These are phyloP conservation scores for Cryptosporidium sp. DNA, from an alignment of 169 alveolate genomes.

Conservation along the genomic window DNA sequence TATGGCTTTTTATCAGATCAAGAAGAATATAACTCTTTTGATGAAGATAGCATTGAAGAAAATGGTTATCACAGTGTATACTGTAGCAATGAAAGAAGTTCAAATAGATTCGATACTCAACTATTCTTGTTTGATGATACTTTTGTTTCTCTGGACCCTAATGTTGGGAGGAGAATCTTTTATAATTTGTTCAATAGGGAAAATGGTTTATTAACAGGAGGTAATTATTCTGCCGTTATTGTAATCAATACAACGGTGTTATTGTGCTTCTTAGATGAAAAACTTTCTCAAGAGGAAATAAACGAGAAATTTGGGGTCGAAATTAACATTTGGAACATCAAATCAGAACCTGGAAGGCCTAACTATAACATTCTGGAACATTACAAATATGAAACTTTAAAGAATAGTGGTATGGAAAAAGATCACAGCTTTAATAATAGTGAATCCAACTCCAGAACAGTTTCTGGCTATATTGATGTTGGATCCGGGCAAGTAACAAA, in stretches of 20 bases:
- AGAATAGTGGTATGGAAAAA: neutral
- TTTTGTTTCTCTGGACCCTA: conserved; percentile 57
- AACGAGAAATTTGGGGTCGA: conserved; percentile 48
- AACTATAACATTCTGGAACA: neutral
- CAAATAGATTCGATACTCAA: conserved; percentile 30
- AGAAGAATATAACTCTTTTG: conserved; percentile 12
- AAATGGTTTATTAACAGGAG: conserved; percentile 41
- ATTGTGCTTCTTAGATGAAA: conserved; percentile 28
- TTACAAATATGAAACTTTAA: neutral
- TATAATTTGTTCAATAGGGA: conserved; percentile 28
- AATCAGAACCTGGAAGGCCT: neutral
- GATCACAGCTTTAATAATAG: neutral
- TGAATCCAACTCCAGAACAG: neutral
- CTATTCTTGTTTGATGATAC: conserved; percentile 53
- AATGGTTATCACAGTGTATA: neutral
- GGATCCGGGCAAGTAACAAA: neutral
- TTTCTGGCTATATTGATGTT: neutral
- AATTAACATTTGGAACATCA: conserved; percentile 52
- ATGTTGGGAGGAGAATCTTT: conserved; percentile 62
- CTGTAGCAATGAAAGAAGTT: neutral
- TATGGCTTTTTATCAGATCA: conserved; percentile 78
- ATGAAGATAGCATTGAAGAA: neutral
- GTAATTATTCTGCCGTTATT: conserved; percentile 19
- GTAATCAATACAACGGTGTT: conserved; percentile 20
- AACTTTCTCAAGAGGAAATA: conserved; percentile 13